Evolutionary conservation across 2,329 filamentous ascomycete species (phyloP).

Genomic region (Ceratocystis papillata): DNA sequence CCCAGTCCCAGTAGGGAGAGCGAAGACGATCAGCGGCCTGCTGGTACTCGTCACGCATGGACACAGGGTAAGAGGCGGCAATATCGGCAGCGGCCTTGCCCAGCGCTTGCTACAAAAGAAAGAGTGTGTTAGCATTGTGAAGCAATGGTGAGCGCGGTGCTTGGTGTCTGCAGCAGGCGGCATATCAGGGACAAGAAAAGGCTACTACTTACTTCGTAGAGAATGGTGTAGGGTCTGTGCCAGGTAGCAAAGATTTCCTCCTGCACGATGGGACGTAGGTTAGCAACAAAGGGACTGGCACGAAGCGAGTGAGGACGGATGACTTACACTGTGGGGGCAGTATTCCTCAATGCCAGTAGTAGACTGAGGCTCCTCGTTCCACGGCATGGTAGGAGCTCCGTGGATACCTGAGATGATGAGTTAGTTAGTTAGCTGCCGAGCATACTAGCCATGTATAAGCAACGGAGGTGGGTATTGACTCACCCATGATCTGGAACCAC

Average conservation of each 20-base stretch:
- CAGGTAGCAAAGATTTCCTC: constrained; percentile 43
- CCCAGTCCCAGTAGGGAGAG: constrained; percentile 48
- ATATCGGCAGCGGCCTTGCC: constrained; percentile 38
- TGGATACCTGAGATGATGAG: constrained; percentile 32
- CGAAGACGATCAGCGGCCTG: constrained; percentile 39
- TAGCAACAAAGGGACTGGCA: background rate
- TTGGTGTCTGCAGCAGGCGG: background rate
- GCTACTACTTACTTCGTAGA: constrained; percentile 40
- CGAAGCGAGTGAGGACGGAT: background rate
- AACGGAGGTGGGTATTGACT: constrained; percentile 17
- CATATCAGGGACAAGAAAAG: background rate
- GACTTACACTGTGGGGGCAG: constrained; percentile 40
- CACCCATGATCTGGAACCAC: constrained; percentile 43
- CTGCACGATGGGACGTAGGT: constrained; percentile 28
- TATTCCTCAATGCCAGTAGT: constrained; percentile 33
- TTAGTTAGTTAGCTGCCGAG: background rate
- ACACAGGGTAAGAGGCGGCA: constrained; percentile 36
- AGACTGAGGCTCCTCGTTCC: constrained; percentile 32
- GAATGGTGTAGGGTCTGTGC: constrained; percentile 46
- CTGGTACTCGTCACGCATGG: constrained; percentile 33
- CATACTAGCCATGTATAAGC: background rate
- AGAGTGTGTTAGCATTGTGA: background rate
- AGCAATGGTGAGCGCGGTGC: background rate
- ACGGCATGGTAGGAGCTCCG: constrained; percentile 36
- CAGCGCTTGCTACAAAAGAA: constrained; percentile 40